These are phyloP conservation scores for Tephrocybe sp. DNA, from an alignment of 768 basidiomycete species.

Conservation along the genomic window DNA sequence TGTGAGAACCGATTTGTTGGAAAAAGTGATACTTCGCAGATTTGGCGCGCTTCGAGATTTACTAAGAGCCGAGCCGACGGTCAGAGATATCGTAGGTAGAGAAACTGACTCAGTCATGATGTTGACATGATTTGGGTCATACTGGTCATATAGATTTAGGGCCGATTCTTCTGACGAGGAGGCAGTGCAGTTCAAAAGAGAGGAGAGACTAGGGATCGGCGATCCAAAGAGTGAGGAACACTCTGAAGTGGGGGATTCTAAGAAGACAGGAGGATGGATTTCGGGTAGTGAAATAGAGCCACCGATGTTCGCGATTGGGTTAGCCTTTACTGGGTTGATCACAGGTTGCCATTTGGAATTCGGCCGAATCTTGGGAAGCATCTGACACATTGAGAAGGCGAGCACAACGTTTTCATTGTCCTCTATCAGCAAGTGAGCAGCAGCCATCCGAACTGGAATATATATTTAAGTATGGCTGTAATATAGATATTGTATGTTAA, in stretches of 20 bases:
- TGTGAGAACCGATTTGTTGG: not conserved
- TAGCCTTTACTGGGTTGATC: constrained; percentile 3
- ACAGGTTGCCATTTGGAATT: constrained; percentile 9
- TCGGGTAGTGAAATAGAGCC: constrained; percentile 14
- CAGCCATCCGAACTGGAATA: constrained; percentile 19
- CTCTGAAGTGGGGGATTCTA: constrained; percentile 1
- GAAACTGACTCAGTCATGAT: constrained; percentile 11
- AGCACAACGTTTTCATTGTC: constrained; percentile 15
- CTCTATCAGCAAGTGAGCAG: constrained; percentile 14
- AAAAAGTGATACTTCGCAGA: not conserved
- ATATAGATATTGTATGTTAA: not conserved
- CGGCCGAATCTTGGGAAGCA: constrained; percentile 12
- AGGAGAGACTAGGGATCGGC: constrained; percentile 16
- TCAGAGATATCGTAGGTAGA: constrained; percentile 5
- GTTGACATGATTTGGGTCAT: constrained; percentile 4
- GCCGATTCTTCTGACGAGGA: constrained; percentile 11
- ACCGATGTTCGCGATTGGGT: constrained; percentile 5
- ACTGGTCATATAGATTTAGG: not conserved
- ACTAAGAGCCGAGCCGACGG: not conserved
- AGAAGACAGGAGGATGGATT: constrained; percentile 5
- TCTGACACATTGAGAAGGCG: constrained; percentile 15
- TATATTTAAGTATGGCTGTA: not conserved
- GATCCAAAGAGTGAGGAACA: constrained; percentile 11
- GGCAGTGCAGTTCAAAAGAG: constrained; percentile 13
- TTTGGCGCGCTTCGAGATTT: constrained; percentile 10